Evolutionary conservation across 2,329 filamentous ascomycete genomes (phyloP).

Genomic region (Botrytis galanthina): DNA sequence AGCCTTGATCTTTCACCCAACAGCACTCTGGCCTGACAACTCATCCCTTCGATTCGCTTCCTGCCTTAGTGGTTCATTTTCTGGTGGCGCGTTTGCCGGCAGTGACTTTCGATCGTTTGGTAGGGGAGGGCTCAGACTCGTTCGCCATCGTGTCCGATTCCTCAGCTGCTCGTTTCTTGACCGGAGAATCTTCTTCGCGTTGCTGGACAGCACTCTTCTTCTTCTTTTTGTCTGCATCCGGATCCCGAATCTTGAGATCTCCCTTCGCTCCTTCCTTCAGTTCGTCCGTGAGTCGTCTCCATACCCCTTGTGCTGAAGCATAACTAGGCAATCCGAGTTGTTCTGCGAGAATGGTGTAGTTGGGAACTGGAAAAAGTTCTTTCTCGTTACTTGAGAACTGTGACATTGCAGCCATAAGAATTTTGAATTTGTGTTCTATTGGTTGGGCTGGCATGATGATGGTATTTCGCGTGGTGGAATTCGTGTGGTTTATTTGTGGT

Average conservation of each 20-base stretch:
- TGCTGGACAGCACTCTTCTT: neutral
- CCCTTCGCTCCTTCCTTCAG: neutral
- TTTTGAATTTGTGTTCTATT: neutral
- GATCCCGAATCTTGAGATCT: neutral
- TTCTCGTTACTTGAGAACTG: neutral
- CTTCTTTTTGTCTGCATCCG: neutral
- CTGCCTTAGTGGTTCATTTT: neutral
- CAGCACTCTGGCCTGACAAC: fast-evolving
- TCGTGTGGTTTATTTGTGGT: neutral
- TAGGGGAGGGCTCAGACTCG: neutral
- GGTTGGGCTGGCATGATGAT: neutral
- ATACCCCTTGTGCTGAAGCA: neutral
- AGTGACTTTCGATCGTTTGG: neutral
- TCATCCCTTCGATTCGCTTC: neutral
- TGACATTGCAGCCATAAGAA: neutral
- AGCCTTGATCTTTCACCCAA: neutral
- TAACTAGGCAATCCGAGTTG: neutral
- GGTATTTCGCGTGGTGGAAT: neutral
- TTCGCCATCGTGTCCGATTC: neutral
- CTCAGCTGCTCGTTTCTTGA: neutral
- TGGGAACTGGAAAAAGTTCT: neutral
- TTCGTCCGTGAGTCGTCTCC: neutral
- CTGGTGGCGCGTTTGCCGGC: neutral
- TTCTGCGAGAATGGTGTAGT: neutral
- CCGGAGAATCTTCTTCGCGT: neutral